These are phyloP conservation scores for Psidium friedrichsthalianum DNA, from an alignment of 345 rosid species.

Conservation along the genomic window DNA sequence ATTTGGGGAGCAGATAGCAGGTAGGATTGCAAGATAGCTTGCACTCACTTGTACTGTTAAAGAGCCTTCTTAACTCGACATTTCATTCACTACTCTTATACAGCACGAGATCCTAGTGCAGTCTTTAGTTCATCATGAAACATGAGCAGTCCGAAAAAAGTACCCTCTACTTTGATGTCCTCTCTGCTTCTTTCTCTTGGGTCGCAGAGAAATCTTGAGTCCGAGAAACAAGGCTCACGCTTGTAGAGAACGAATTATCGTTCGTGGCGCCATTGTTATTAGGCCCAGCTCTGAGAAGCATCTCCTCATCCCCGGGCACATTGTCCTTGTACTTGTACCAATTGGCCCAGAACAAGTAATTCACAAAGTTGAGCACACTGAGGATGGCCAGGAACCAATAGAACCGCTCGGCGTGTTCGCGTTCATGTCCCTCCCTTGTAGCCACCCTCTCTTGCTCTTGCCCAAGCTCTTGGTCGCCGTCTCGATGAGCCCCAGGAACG, in stretches of 20 bases:
- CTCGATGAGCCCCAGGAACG: slow-evolving; percentile 10
- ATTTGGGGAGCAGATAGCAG: background rate
- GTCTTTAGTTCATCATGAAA: background rate
- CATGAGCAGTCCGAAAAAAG: background rate
- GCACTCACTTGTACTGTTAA: background rate
- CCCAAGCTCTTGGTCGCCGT: background rate
- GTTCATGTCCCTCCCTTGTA: slow-evolving; percentile 15
- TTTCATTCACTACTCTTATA: background rate
- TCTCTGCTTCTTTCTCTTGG: background rate
- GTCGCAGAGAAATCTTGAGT: background rate
- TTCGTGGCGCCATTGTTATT: background rate
- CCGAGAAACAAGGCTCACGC: background rate
- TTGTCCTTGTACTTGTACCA: slow-evolving; percentile 23
- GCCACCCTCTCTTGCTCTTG: slow-evolving; percentile 10
- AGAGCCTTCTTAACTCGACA: background rate
- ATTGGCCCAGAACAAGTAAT: slow-evolving; percentile 19
- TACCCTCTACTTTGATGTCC: background rate
- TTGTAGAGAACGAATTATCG: background rate
- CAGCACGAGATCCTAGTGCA: background rate
- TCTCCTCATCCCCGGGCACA: background rate
- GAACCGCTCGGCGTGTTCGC: slow-evolving; percentile 16
- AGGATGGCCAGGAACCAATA: slow-evolving; percentile 24
- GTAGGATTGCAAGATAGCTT: background rate
- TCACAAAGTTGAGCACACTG: slow-evolving; percentile 10
- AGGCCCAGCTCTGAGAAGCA: background rate